Percentiles rank a stretch among this genome's conserved stretches.
These are phyloP conservation scores for Spongiforma sp. DNA, from an alignment of 1,284 basidiomycete genomes.

Conservation along the genomic window DNA sequence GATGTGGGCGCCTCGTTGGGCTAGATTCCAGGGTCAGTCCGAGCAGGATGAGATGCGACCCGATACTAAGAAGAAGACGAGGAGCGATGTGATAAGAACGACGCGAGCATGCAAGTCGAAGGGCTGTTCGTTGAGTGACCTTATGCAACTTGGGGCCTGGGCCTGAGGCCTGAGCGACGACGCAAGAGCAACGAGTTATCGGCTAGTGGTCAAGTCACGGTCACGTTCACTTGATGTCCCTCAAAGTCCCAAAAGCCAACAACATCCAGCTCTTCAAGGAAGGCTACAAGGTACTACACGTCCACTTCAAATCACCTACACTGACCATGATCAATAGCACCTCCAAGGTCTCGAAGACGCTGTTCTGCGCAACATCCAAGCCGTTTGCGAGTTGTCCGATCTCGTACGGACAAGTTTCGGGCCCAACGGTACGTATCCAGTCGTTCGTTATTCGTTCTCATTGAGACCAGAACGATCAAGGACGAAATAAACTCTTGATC, in stretches of 20 bases:
- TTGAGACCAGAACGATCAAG: conserved; percentile 47
- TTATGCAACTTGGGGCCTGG: too few species aligned
- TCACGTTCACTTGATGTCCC: conserved; percentile 65
- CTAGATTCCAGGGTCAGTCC: conserved; percentile 68
- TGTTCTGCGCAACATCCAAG: conserved; percentile 94
- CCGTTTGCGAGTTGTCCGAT: conserved; percentile 92
- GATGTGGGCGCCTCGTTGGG: conserved; percentile 74
- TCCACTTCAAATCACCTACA: conserved; percentile 9
- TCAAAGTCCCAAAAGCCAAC: conserved; percentile 93
- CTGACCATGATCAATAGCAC: conserved; percentile 55
- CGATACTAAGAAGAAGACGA: background rate
- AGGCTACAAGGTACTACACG: conserved; percentile 84
- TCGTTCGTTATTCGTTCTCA: conserved; percentile 2
- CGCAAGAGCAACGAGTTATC: conserved; percentile 50
- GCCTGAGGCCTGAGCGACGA: conserved; percentile 66
- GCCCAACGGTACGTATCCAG: conserved; percentile 78
- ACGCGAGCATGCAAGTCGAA: conserved; percentile 72
- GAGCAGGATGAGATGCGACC: too few species aligned
- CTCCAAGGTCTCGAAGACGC: conserved; percentile 93
- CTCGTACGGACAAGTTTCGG: conserved; percentile 97
- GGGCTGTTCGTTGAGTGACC: too few species aligned
- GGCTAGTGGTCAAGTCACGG: conserved; percentile 33
- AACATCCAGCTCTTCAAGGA: conserved; percentile 95
- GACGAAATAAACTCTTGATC: conserved; percentile 95
- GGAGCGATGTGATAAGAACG: conserved; percentile 69